Evolutionary conservation across 1,284 basidiomycete species (phyloP).

Genomic region (Papiliotrema laurentii): DNA sequence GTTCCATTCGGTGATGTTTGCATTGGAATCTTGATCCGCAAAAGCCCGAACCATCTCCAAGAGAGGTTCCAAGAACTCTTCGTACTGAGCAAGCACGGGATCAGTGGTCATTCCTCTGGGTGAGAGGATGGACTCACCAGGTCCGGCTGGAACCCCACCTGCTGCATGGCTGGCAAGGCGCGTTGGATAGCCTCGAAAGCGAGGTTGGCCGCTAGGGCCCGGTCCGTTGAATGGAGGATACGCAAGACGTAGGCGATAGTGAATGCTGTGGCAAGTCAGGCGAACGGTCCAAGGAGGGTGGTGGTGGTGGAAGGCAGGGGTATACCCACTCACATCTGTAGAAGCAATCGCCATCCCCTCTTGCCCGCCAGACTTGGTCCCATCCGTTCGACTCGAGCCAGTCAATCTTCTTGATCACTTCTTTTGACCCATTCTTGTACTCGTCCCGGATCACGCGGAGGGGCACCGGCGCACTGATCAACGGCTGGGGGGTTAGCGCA

Average conservation of each 20-base stretch:
- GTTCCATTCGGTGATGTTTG: constrained; percentile 18
- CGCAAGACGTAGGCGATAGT: constrained; percentile 64
- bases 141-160: constrained; percentile 63
- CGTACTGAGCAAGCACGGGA: constrained; percentile 18
- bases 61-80: constrained; percentile 43
- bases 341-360: constrained; percentile 72
- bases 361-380: constrained; percentile 60
- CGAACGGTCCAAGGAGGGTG: neutral
- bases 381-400: constrained; percentile 59
- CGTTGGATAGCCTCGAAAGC: constrained; percentile 57
- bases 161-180: constrained; percentile 56
- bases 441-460: constrained; percentile 51
- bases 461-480: constrained; percentile 46
- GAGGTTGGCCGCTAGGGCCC: constrained; percentile 53
- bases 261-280: constrained; percentile 52
- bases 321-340: constrained; percentile 62
- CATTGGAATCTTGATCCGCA: constrained; percentile 42
- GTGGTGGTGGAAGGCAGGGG: neutral
- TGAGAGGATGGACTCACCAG: constrained; percentile 49
- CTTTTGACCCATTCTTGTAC: constrained; percentile 57
- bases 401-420: constrained; percentile 64
- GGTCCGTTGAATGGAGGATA: constrained; percentile 53
- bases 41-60: constrained; percentile 30
- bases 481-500: constrained; percentile 27
- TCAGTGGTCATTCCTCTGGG: neutral